Evolutionary conservation across 768 basidiomycete species (phyloP).

Genomic region (Russula sp.): DNA sequence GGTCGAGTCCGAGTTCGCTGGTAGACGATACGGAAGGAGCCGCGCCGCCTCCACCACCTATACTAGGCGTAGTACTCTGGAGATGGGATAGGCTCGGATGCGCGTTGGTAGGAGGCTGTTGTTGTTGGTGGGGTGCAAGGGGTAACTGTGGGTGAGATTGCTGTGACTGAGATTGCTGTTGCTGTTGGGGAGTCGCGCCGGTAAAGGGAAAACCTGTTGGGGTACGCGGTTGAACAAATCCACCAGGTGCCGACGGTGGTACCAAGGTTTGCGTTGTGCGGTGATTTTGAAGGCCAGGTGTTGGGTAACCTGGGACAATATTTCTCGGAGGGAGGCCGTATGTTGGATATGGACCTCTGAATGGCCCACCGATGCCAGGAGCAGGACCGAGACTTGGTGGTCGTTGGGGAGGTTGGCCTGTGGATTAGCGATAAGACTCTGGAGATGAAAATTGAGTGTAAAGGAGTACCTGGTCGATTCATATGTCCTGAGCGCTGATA

Average conservation of each 20-base stretch:
- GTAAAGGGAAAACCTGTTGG: conserved; percentile 60
- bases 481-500: conserved; percentile 21
- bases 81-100: conserved; percentile 52
- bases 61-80: conserved; percentile 39
- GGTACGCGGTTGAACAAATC: conserved; percentile 58
- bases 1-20: conserved; percentile 76
- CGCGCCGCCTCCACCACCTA: conserved; percentile 30
- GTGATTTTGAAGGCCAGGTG: conserved; percentile 48
- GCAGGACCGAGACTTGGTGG: conserved; percentile 69
- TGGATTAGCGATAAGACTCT: conserved; percentile 22
- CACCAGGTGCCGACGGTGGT: conserved; percentile 49
- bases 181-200: conserved; percentile 47
- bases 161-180: conserved; percentile 30
- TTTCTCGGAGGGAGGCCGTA: conserved; percentile 60
- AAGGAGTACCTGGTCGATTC: conserved; percentile 34
- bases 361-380: conserved; percentile 56
- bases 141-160: conserved; percentile 34
- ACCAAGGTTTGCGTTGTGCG: conserved; percentile 53
- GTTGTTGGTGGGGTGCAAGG: conserved; percentile 38
- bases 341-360: conserved; percentile 46
- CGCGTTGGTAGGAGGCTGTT: conserved; percentile 42
- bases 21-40: conserved; percentile 59
- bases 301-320: conserved; percentile 48
- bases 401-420: conserved; percentile 78
- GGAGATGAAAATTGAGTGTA: neutral